Percentiles rank a stretch among this genome's conserved stretches.
Evolutionary conservation across 2,329 filamentous ascomycete genomes (phyloP).

Genomic region (Alternaria brassicicola): DNA sequence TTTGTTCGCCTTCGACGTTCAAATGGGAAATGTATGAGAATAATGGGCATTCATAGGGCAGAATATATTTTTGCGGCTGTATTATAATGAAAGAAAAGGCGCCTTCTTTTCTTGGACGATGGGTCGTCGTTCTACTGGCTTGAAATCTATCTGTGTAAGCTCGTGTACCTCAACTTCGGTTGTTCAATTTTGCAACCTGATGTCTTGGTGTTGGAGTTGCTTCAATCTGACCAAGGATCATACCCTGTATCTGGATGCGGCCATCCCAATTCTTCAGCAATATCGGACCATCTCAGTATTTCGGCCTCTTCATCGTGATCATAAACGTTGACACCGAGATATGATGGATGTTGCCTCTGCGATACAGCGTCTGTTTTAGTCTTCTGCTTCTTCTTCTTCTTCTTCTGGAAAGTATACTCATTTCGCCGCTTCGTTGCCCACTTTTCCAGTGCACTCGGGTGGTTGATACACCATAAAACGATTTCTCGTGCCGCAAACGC

Average conservation of each 20-base stretch:
- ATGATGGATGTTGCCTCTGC: too few relatives aligned
- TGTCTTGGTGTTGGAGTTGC: neutral
- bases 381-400: neutral
- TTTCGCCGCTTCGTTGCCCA: neutral
- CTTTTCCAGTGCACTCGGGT: neutral
- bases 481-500: neutral
- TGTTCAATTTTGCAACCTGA: neutral
- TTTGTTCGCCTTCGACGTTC: neutral
- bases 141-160: neutral
- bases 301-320: neutral
- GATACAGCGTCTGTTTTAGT: too few relatives aligned
- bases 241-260: neutral
- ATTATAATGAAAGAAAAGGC: neutral
- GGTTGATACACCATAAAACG: neutral
- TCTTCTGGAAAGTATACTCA: neutral
- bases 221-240: neutral
- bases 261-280: neutral
- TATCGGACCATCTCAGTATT: neutral
- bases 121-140: neutral
- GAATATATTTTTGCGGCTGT: neutral
- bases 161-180: neutral
- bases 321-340: neutral
- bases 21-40: neutral
- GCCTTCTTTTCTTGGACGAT: neutral
- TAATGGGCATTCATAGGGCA: constrained; percentile 3